phyloP scores from a whole-genome alignment of 768 basidiomycete species.

The Austroboletus festivus region DNA sequence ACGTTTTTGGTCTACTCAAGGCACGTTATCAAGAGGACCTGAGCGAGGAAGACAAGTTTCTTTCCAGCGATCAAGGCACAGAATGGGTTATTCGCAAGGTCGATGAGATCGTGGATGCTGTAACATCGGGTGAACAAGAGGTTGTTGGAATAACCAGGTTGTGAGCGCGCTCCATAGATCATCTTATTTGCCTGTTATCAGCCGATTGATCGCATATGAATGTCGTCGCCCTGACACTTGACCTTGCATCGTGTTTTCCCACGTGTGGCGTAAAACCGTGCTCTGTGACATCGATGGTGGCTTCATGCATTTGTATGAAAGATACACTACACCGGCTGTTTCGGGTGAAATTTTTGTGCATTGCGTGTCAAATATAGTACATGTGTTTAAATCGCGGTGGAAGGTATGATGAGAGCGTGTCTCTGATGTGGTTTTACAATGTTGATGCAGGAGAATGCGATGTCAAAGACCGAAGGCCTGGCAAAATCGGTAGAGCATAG shows the following conservation, averaged over 20 bases:
- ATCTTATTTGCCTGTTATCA: conserved; percentile 29
- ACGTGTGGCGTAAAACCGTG: conserved; percentile 33
- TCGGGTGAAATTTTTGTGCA: conserved; percentile 23
- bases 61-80: conserved; percentile 80
- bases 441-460: conserved; percentile 22
- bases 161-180: conserved; percentile 36
- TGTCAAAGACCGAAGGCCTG: conserved; percentile 45
- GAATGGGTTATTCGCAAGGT: conserved; percentile 86
- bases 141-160: conserved; percentile 56
- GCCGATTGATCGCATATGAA: conserved; percentile 28
- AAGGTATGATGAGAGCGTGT: conserved; percentile 30
- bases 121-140: conserved; percentile 45
- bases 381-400: conserved; percentile 28
- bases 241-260: conserved; percentile 31
- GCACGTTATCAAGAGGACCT: conserved; percentile 60
- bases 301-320: conserved; percentile 18
- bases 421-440: conserved; percentile 32
- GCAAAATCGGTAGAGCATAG: conserved; percentile 83
- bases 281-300: conserved; percentile 19
- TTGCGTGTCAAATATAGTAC: conserved; percentile 32
- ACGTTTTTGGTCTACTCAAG: conserved; percentile 88
- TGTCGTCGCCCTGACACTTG: conserved; percentile 16
- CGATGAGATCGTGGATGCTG: conserved; percentile 76
- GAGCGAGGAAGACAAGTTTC: conserved; percentile 72
- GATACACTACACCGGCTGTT: conserved; percentile 18